Evolutionary conservation across 768 basidiomycete genomes (phyloP).

Genomic region (Termitomyces sp.): DNA sequence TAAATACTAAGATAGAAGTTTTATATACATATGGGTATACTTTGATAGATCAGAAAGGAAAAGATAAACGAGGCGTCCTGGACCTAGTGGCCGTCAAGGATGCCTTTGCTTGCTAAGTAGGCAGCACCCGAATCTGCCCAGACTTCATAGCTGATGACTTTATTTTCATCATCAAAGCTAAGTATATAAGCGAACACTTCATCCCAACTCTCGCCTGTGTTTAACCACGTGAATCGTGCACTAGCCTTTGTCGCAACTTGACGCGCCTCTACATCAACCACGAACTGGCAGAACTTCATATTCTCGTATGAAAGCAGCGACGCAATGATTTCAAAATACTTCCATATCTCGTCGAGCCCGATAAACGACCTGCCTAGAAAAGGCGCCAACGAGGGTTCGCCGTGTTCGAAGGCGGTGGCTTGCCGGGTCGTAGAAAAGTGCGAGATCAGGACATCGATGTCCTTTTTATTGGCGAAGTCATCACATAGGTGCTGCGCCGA

Average conservation of each 20-base stretch:
- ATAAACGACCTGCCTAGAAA: conserved; percentile 50
- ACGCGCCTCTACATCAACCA: conserved; percentile 42
- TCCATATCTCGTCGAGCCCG: conserved; percentile 34
- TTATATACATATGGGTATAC: background rate
- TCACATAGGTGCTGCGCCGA: conserved; percentile 45
- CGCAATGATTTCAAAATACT: conserved; percentile 45
- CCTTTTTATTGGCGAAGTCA: conserved; percentile 41
- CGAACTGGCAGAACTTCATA: conserved; percentile 49
- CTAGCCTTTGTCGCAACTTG: conserved; percentile 51
- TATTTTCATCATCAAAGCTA: conserved; percentile 52
- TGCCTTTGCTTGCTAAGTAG: conserved; percentile 51
- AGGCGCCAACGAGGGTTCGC: conserved; percentile 47
- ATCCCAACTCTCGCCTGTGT: conserved; percentile 49
- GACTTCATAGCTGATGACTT: conserved; percentile 55
- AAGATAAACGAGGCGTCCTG: background rate
- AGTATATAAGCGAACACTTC: conserved; percentile 57
- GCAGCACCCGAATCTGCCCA: conserved; percentile 67
- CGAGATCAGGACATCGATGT: conserved; percentile 35
- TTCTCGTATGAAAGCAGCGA: conserved; percentile 42
- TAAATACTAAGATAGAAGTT: background rate
- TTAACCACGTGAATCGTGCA: conserved; percentile 52
- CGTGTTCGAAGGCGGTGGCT: conserved; percentile 48
- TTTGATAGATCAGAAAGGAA: too few relatives aligned
- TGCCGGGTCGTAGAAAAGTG: conserved; percentile 44
- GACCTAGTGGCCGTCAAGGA: conserved; percentile 20